Conservation (phyloP, 1,284 basidiomycete species). For the Trichosporon sp. region DNA sequence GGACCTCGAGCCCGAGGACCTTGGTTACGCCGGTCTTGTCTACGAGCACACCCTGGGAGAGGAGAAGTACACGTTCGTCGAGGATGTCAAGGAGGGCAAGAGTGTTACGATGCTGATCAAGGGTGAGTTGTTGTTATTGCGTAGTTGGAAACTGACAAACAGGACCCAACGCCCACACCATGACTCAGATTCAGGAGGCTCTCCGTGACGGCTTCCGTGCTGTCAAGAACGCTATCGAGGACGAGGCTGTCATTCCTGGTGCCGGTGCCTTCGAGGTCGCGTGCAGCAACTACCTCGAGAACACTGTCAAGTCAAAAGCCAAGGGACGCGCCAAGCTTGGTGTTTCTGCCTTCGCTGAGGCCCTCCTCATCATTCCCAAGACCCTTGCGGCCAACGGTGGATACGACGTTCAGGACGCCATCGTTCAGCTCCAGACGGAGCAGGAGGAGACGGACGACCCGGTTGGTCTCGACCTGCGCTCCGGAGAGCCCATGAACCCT, state of each 20-base stretch:
- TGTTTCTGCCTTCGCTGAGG: slow-evolving; percentile 95
- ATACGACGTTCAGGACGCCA: slow-evolving; percentile 92
- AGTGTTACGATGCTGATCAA: slow-evolving; percentile 95
- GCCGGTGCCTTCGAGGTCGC: slow-evolving; percentile 96
- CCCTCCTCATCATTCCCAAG: slow-evolving; percentile 90
- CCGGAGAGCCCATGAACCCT: slow-evolving; percentile 95
- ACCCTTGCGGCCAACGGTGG: slow-evolving; percentile 94
- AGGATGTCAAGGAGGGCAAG: slow-evolving; percentile 95
- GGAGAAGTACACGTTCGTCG: slow-evolving; percentile 97
- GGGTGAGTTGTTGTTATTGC: slow-evolving; percentile 51
- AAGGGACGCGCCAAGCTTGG: slow-evolving; percentile 98
- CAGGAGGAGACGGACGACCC: slow-evolving; percentile 81
- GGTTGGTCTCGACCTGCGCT: slow-evolving; percentile 86
- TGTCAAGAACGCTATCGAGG: slow-evolving; percentile 96
- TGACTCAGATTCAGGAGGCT: slow-evolving; percentile 93
- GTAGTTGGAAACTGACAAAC: slow-evolving; percentile 1
- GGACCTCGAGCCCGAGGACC: slow-evolving; percentile 81
- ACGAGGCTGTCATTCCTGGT: slow-evolving; percentile 80
- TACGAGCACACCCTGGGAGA: slow-evolving; percentile 99
- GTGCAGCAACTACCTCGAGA: slow-evolving; percentile 72
- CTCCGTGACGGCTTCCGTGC: slow-evolving; percentile 92
- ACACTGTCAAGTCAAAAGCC: slow-evolving; percentile 73
- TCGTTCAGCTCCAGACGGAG: slow-evolving; percentile 88
- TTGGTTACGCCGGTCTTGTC: slow-evolving; percentile 96
- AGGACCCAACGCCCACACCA: slow-evolving; percentile 93